phyloP scores from a whole-genome alignment of 768 basidiomycete genomes.

The Hortiboletus campestris region DNA sequence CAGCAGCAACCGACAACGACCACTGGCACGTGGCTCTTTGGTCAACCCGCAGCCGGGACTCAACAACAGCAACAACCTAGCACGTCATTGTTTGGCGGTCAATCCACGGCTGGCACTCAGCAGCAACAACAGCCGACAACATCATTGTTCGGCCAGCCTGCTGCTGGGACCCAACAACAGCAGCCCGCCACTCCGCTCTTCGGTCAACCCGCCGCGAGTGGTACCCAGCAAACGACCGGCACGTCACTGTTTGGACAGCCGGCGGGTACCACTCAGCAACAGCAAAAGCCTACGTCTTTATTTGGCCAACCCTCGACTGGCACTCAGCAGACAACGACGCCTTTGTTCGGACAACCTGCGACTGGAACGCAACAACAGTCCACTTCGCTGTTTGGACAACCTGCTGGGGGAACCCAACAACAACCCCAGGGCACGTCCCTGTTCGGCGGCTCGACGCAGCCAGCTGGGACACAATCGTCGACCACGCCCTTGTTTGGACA shows the following conservation, averaged over 20 bases:
- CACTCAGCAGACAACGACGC: conserved; percentile 11
- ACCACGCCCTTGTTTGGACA: conserved; percentile 28
- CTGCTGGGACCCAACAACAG: conserved; percentile 34
- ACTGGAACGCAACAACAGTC: conserved; percentile 35
- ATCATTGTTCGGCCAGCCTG: conserved; percentile 29
- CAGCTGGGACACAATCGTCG: conserved; percentile 11
- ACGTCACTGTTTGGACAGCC: conserved; percentile 41
- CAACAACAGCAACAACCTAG: conserved; percentile 23
- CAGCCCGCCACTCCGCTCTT: conserved; percentile 29
- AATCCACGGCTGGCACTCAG: conserved; percentile 5
- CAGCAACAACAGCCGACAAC: conserved; percentile 19
- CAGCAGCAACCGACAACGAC: conserved; percentile 19
- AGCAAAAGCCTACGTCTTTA: conserved; percentile 27
- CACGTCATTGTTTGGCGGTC: conserved; percentile 28
- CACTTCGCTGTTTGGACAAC: conserved; percentile 39
- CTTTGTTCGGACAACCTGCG: conserved; percentile 31
- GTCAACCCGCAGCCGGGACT: conserved; percentile 27
- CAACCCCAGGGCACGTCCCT: conserved; percentile 27
- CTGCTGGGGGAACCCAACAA: conserved; percentile 19
- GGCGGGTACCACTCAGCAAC: conserved; percentile 22
- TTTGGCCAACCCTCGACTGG: conserved; percentile 30
- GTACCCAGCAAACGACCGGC: conserved; percentile 28
- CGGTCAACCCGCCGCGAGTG: conserved; percentile 25
- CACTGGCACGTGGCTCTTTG: conserved; percentile 32
- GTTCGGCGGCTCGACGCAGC: conserved; percentile 26